Evolutionary conservation across 2,329 filamentous ascomycete genomes (phyloP).

Genomic region (Harringtonia lauricola): DNA sequence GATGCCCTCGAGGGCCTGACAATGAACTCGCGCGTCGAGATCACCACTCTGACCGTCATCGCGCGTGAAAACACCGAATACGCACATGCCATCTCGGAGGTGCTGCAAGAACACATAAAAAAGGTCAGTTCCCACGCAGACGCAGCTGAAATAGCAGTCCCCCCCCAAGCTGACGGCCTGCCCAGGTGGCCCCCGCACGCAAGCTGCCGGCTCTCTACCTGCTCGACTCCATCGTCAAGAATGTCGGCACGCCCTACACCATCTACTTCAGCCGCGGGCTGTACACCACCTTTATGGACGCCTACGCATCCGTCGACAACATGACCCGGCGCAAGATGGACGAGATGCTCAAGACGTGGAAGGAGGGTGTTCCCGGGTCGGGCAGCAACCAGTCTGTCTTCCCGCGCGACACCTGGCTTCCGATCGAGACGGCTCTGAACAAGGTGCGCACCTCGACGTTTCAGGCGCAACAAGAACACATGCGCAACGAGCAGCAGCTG

Average conservation of each 20-base stretch:
- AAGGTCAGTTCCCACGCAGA: slow-evolving; percentile 59
- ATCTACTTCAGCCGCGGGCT: slow-evolving; percentile 87
- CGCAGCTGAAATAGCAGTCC: not conserved
- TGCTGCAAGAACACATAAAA: slow-evolving; percentile 85
- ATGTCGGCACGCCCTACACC: slow-evolving; percentile 95
- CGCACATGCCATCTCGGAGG: slow-evolving; percentile 83
- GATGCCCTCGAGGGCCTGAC: slow-evolving; percentile 86
- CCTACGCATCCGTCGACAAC: slow-evolving; percentile 80
- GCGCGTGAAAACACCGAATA: slow-evolving; percentile 96
- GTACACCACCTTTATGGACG: slow-evolving; percentile 92
- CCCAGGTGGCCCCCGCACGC: slow-evolving; percentile 72
- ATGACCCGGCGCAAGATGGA: slow-evolving; percentile 83
- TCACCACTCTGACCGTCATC: slow-evolving; percentile 94
- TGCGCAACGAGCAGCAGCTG: slow-evolving; percentile 43
- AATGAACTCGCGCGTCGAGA: slow-evolving; percentile 86
- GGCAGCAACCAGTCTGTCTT: slow-evolving; percentile 91
- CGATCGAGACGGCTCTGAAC: slow-evolving; percentile 88
- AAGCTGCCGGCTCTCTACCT: slow-evolving; percentile 96
- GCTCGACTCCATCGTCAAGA: slow-evolving; percentile 96
- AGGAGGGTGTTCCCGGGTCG: slow-evolving; percentile 88
- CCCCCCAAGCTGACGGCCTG: slow-evolving; percentile 12
- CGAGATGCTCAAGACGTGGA: slow-evolving; percentile 97
- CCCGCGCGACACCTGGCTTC: slow-evolving; percentile 70
- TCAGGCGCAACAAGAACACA: slow-evolving; percentile 45
- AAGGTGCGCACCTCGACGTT: slow-evolving; percentile 59